Base-by-base conservation (phyloP, 1,139 yeast species). In the Scheffersomyces parashehatae region DNA sequence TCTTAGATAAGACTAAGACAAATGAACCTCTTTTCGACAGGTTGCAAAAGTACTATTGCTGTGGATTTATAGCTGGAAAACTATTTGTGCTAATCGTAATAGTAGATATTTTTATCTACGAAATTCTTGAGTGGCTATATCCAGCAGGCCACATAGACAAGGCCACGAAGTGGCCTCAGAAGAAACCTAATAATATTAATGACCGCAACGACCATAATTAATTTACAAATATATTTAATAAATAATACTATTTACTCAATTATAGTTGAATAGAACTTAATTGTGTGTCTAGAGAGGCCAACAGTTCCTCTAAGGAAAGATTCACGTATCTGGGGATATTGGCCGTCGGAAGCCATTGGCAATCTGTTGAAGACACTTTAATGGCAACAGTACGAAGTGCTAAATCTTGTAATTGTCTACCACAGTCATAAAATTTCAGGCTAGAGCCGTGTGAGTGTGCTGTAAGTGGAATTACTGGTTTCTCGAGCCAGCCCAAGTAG, bases 41-140 rank as follows among this genome's bases (percentile, higher is more conserved):
- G 31, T 67, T 90, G 35, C 73, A 73, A 46, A 77, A 81, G 46
- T 87, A 82, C 59, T 87, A 88, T 60, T 75, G 77, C 42, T 81
- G 91, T 54, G 97, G 97, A 0, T 68, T 81, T 1, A 83, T 93
- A 77, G 96, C 97, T 0, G 96, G 96, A 1, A 81, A 84, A 50
- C 71, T 91, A 44, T 89, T 84, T 63, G 88, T 85, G 0, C 64
- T 91, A 30, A 83, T 91, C 59, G 83, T 85, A 20, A 82, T 89
- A 29, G 88, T 88, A 3, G 98, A 93, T 64, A 78, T 85, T 30
- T 74, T 89, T 43, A 56, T 93, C 4, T 77, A 75, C 47, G 65
- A 75, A 38, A 43, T 88, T 4, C 67, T 95, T 47, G 95, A 89
- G 55, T 80, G 81, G 77, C 58, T 81, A 38, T 85, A 78, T 58